These are phyloP conservation scores for Dactylorhiza incarnata DNA, from an alignment of 106 monocot species.

Conservation along the genomic window DNA sequence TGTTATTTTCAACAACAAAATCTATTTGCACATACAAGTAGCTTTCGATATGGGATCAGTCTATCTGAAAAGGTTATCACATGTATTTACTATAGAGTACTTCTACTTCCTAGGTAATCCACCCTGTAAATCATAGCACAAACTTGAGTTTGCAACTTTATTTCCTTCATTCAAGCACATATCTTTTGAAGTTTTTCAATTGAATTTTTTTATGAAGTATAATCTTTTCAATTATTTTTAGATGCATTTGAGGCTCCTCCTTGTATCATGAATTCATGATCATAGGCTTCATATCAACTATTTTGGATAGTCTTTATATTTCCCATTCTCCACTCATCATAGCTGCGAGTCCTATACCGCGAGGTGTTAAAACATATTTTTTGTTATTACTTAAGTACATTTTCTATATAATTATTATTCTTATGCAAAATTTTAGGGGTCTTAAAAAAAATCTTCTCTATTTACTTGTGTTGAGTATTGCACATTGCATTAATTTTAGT, in stretches of 20 bases:
- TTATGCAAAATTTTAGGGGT: too few species aligned
- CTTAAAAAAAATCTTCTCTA: too few species aligned
- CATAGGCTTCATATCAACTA: background rate
- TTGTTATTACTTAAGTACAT: background rate
- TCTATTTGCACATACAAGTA: background rate
- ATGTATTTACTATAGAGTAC: background rate
- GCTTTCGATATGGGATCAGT: background rate
- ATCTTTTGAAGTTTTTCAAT: background rate
- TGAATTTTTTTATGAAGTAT: background rate
- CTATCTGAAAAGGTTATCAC: background rate
- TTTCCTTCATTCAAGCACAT: background rate
- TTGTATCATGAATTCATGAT: background rate
- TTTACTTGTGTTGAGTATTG: too few species aligned
- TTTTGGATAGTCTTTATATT: background rate
- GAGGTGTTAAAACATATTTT: too few species aligned
- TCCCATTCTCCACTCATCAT: too few species aligned
- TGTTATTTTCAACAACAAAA: background rate
- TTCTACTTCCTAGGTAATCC: background rate
- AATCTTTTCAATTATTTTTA: background rate
- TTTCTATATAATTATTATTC: background rate
- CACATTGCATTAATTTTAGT: too few species aligned
- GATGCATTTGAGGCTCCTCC: background rate
- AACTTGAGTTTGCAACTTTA: background rate
- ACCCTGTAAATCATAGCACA: background rate
- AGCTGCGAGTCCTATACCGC: too few species aligned